Evolutionary conservation across 106 monocot species (phyloP), one percentile per base, ranked within the genome.

Genomic region (Platanthera zijinensis): DNA sequence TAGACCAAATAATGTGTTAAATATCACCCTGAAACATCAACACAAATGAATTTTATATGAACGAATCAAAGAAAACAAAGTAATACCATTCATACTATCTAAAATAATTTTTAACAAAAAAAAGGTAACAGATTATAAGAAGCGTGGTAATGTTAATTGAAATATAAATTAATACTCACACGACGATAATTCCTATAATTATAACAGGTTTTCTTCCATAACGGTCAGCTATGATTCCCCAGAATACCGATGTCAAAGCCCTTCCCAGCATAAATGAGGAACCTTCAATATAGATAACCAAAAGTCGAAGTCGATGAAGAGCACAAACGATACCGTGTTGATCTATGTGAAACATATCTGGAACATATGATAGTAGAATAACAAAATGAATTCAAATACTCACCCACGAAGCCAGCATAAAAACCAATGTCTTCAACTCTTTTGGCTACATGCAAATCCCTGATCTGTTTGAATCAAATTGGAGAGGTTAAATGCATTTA

Each of bases 231-330:
- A 90, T 69, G 39, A 90, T 59, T 74, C 95, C 92, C 95, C 92
- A 95, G 46, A 86, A 54, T 15, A 87, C 61, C 39, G 95, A 90
- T 69, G 90, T 95, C 59, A 95, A 77, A 56, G 88, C 84, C 88
- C 95, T 92, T 50, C 95, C 95, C 76, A 84, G 47, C 95, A 95
- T 95, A 83, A 86, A 95, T 53, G 92, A 82, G 86, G 92, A 83
- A 50, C 95, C 92, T 95, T 76, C 52, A 80, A 75, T 54, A 32
- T 12, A 67, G 1, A n/a, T 21, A 72, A 50, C 14, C 51, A 69
- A 51, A 72, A 39, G 18, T 13, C 28, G 10, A 66, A 30, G 57
- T 71, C 1, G 73, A 71, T 50, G 8, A 17, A 21, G 32, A 39
- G 14, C 45, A 48, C 15, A 3, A 71, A n/a, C 51, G 12, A 19